Conservation (phyloP, 108 stramenopile species). For the Nitzschia inconspicua region DNA sequence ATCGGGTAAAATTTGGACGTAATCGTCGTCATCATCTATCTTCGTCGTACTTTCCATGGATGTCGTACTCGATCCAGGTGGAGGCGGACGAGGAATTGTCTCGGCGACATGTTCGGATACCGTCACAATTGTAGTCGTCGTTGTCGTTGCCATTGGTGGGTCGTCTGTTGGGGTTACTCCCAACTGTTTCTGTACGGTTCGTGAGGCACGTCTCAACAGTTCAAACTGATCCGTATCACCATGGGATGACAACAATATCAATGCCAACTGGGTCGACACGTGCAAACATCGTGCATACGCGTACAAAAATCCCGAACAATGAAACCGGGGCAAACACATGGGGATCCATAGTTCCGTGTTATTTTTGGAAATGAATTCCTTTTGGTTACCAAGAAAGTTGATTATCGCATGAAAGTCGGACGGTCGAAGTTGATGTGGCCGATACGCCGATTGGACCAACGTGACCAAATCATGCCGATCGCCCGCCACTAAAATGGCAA, state of each 20-base stretch:
- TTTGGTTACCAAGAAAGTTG: slow-evolving; percentile 56
- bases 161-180: slow-evolving; percentile 36
- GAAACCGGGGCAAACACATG: slow-evolving; percentile 74
- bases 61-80: too few relatives aligned
- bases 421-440: slow-evolving; percentile 55
- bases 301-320: slow-evolving; percentile 72
- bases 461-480: slow-evolving; percentile 57
- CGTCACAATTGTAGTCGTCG: slow-evolving; percentile 1
- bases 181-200: slow-evolving; percentile 28
- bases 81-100: too few relatives aligned
- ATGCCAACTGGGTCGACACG: slow-evolving; percentile 40
- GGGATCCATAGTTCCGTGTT: slow-evolving; percentile 84
- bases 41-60: too few relatives aligned
- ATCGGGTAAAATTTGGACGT: slow-evolving; percentile 11
- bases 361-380: slow-evolving; percentile 37
- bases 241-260: slow-evolving; percentile 52
- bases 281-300: slow-evolving; percentile 65
- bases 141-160: slow-evolving; percentile 26
- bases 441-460: slow-evolving; percentile 58
- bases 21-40: slow-evolving; percentile 54
- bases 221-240: slow-evolving; percentile 75
- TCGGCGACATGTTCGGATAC: too few relatives aligned
- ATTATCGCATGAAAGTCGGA: slow-evolving; percentile 71
- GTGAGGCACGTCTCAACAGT: slow-evolving; percentile 43
- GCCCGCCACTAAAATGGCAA: slow-evolving; percentile 56